A percentile compares a stretch with the other conserved stretches of the same genome.
These are phyloP conservation scores for Myxozyma vanderwaltii DNA, from an alignment of 805 yeast species.

Conservation along the genomic window DNA sequence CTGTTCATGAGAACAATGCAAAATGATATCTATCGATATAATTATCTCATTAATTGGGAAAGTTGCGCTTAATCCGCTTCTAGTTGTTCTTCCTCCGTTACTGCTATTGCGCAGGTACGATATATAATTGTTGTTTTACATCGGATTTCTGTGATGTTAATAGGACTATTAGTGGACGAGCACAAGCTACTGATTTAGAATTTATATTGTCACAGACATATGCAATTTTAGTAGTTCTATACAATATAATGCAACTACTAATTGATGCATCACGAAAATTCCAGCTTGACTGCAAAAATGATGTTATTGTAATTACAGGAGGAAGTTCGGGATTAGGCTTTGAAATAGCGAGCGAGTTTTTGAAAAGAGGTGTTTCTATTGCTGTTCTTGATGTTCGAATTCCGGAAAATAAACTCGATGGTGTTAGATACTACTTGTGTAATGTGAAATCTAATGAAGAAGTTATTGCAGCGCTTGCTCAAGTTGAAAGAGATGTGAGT, in stretches of 20 bases:
- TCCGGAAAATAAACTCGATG: slow-evolving; percentile 40
- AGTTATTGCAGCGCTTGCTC: slow-evolving; percentile 47
- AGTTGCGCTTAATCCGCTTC: background rate
- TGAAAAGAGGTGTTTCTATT: slow-evolving; percentile 50
- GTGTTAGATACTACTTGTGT: slow-evolving; percentile 61
- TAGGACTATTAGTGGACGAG: background rate
- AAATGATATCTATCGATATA: slow-evolving; percentile 6
- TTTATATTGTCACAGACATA: slow-evolving; percentile 16
- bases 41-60: background rate
- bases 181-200: slow-evolving; percentile 2
- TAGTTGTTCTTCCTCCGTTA: background rate
- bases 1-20: background rate
- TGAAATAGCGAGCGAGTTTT: slow-evolving; percentile 56
- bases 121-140: background rate
- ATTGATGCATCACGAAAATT: background rate
- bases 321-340: slow-evolving; percentile 80
- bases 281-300: slow-evolving; percentile 42
- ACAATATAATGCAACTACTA: slow-evolving; percentile 9
- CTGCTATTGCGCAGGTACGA: background rate
- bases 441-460: slow-evolving; percentile 63
- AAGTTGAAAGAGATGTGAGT: slow-evolving; percentile 44
- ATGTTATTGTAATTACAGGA: slow-evolving; percentile 78
- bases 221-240: slow-evolving; percentile 15
- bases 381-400: slow-evolving; percentile 64
- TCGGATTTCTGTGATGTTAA: background rate